These are phyloP conservation scores for Ceratopteris richardii DNA, from an alignment of 75 land plant genomes.

Conservation along the genomic window DNA sequence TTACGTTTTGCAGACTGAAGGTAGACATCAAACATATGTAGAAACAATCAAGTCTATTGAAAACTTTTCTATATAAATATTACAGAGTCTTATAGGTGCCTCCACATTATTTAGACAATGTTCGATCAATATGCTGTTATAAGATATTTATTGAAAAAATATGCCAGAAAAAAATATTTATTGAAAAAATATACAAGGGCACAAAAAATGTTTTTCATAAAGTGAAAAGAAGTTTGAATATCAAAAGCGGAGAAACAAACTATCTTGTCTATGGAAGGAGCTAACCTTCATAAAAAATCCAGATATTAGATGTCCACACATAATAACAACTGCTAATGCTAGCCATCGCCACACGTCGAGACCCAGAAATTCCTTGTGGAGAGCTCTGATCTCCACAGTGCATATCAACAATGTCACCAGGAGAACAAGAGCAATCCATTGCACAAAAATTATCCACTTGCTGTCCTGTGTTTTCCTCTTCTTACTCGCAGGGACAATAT, in stretches of 20 bases:
- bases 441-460: slow-evolving; percentile 4
- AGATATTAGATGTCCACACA: slow-evolving; percentile 18
- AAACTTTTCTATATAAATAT: too few species aligned
- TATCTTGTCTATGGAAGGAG: too few species aligned
- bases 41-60: background rate
- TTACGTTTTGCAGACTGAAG: background rate
- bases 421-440: slow-evolving; percentile 10
- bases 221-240: too few species aligned
- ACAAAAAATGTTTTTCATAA: too few species aligned
- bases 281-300: slow-evolving; percentile 25
- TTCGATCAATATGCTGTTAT: too few species aligned
- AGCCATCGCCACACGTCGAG: slow-evolving; percentile 24
- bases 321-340: slow-evolving; percentile 16
- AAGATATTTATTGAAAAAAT: too few species aligned
- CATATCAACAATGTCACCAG: slow-evolving; percentile 10
- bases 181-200: too few species aligned
- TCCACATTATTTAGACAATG: too few species aligned
- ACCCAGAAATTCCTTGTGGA: slow-evolving; percentile 7
- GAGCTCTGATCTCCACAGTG: slow-evolving; percentile 1
- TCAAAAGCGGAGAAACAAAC: too few species aligned
- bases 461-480: slow-evolving; percentile 18
- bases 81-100: too few species aligned
- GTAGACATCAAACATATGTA: background rate
- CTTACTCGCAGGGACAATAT: slow-evolving; percentile 16
- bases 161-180: too few species aligned